Evolutionary conservation across 1,284 basidiomycete species (phyloP).

Genomic region (Polyporus tsugae): DNA sequence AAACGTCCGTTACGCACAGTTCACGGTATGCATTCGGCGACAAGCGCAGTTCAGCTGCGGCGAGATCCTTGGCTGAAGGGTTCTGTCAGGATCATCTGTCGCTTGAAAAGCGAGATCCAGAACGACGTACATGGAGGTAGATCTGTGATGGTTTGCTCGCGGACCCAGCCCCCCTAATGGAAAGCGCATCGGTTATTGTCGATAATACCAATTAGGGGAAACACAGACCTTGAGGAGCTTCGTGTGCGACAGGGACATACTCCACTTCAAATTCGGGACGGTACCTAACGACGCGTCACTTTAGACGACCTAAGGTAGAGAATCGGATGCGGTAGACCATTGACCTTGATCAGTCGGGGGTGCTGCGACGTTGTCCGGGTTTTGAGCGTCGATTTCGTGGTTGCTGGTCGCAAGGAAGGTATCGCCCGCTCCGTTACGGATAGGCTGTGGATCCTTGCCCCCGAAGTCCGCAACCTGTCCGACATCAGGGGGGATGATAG

Average conservation of each 20-base stretch:
- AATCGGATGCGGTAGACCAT: neutral
- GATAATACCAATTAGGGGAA: slow-evolving; percentile 2
- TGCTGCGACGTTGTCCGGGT: slow-evolving; percentile 39
- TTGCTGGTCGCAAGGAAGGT: slow-evolving; percentile 36
- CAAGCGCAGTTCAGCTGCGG: slow-evolving; percentile 50
- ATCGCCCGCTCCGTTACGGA: slow-evolving; percentile 42
- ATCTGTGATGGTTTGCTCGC: slow-evolving; percentile 41
- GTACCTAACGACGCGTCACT: slow-evolving; percentile 28
- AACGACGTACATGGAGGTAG: slow-evolving; percentile 37
- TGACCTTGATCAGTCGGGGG: slow-evolving; percentile 38
- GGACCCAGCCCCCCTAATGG: slow-evolving; percentile 39
- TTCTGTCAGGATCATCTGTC: slow-evolving; percentile 18
- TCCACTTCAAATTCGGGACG: slow-evolving; percentile 41
- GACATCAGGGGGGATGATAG: slow-evolving; percentile 35
- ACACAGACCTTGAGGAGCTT: slow-evolving; percentile 35
- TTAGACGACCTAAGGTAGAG: slow-evolving; percentile 15
- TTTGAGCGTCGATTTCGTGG: slow-evolving; percentile 37
- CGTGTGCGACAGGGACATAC: slow-evolving; percentile 40
- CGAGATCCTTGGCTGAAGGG: slow-evolving; percentile 41
- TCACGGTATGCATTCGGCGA: slow-evolving; percentile 46
- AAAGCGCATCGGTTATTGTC: slow-evolving; percentile 4
- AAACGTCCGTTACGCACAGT: slow-evolving; percentile 24
- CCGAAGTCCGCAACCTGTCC: slow-evolving; percentile 39
- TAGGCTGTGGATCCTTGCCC: slow-evolving; percentile 39
- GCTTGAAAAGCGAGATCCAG: slow-evolving; percentile 6